Base-by-base conservation (phyloP, 2,329 filamentous ascomycete genomes). In the Penicillium capsulatum region DNA sequence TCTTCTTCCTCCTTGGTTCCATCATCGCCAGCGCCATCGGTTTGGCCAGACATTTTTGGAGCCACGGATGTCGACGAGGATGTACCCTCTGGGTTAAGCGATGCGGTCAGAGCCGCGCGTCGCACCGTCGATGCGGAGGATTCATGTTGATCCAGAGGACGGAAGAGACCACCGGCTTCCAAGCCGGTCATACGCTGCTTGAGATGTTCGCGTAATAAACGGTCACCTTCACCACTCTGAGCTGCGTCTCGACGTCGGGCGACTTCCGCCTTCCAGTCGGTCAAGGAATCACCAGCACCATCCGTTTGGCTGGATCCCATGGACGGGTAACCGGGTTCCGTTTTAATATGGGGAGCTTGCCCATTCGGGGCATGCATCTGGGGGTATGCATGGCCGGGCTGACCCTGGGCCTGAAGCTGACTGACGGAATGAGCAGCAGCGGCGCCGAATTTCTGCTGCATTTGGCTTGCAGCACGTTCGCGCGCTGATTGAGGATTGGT, bases 231-330 rank as follows among this genome's bases (percentile, higher is more conserved):
- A 3, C 55, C 57, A 32, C 59, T 60, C 30, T 66, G 56, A 28
- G 65, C 64, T 31, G 64, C 59, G 42, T 66, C 63, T 42, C 69
- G 62, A 36, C 69, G 61, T 34, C 64, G 61, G 31, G 65, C 58
- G 40, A 71, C 69, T 50, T 72, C 69, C 5, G 63, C 59, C 38
- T 69, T 68, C 70, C 71, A 74, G 31, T 79, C 72, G 4, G 77
- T 77, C 29, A 79, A 65, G 3, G 75, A 74, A 40, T 74, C 83
- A 33, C 65, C 72, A 20, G 84, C 70, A 35, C 90, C 91, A 59
- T 97, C 91, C 10, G 83, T 83, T 63, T 96, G 86, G 16, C 80
- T 67, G 33, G 71, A 70, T 34, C 65, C 62, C 36, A 74, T 53
- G 10, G 66, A 67, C 17, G 66, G 63, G 44, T 64, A 63, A 8